phyloP scores from a whole-genome alignment of 169 alveolate genomes.

The Eimeria falciformis region DNA sequence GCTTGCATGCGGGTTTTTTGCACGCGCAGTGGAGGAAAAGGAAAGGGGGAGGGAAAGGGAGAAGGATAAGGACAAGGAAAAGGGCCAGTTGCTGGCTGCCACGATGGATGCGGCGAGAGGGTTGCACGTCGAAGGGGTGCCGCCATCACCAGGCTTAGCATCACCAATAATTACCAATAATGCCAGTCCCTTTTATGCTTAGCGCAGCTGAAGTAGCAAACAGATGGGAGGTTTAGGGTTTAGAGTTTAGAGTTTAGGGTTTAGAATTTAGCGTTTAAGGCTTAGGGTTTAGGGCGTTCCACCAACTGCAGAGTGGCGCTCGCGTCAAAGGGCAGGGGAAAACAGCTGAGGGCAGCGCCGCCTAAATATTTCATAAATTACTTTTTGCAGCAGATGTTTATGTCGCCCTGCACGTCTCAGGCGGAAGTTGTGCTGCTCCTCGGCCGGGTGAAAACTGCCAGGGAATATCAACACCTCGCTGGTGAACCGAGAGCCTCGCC shows the following conservation, averaged over 20 bases:
- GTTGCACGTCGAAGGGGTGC: conserved; percentile 51
- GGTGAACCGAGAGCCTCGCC: too few species aligned
- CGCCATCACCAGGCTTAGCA: background rate
- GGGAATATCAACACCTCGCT: conserved; percentile 70
- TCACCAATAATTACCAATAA: background rate
- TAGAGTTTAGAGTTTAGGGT: background rate
- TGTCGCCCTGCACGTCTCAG: background rate
- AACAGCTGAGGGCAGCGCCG: background rate
- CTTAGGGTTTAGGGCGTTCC: background rate
- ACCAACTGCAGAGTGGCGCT: background rate
- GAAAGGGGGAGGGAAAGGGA: background rate
- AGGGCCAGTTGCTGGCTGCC: conserved; percentile 27
- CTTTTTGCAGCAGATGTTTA: background rate
- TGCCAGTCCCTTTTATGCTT: background rate
- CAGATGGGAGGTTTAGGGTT: background rate
- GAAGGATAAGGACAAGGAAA: too few species aligned
- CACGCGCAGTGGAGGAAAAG: background rate
- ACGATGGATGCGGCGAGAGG: conserved; percentile 45
- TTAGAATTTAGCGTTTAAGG: background rate
- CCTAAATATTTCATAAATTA: background rate
- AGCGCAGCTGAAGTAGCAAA: background rate
- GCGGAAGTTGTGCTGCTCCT: conserved; percentile 53
- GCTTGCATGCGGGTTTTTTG: background rate
- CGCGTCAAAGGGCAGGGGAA: background rate
- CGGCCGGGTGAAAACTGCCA: conserved; percentile 46